Evolutionary conservation across 1,284 basidiomycete species (phyloP).

Genomic region (Moniliophthora roreri): DNA sequence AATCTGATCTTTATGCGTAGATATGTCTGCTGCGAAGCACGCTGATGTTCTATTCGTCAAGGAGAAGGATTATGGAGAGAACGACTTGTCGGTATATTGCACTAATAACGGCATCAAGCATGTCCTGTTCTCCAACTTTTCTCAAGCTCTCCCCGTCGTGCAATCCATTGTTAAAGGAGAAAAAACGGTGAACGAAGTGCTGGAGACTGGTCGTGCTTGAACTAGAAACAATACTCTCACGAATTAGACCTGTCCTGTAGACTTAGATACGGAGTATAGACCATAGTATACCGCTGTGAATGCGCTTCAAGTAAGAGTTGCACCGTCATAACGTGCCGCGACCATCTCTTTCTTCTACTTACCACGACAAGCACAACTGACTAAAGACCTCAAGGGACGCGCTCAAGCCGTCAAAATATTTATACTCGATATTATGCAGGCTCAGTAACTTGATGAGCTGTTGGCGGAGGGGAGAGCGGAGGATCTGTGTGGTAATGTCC

Average conservation of each 20-base stretch:
- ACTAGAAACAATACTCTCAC: neutral
- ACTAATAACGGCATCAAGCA: conserved; percentile 64
- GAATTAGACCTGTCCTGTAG: neutral
- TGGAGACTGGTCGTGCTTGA: conserved; percentile 25
- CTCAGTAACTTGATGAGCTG: too few species aligned
- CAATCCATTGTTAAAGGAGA: conserved; percentile 62
- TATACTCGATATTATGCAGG: too few species aligned
- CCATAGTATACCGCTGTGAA: too few species aligned
- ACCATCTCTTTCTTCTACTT: too few species aligned
- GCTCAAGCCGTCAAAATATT: too few species aligned
- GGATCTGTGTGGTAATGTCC: too few species aligned
- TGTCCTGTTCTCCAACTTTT: conserved; percentile 67
- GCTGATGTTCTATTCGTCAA: conserved; percentile 93
- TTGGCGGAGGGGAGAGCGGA: too few species aligned
- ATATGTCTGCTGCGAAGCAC: conserved; percentile 87
- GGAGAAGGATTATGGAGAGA: conserved; percentile 73
- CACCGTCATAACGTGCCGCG: too few species aligned
- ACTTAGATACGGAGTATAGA: too few species aligned
- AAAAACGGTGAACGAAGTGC: conserved; percentile 45
- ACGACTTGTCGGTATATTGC: conserved; percentile 85
- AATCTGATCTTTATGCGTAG: conserved; percentile 34
- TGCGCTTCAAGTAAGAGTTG: too few species aligned
- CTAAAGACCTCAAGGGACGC: too few species aligned
- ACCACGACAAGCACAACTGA: too few species aligned
- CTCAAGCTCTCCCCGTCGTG: conserved; percentile 58